Conservation (phyloP, 371 early-diverging fungal genomes). For the Fennellomyces sp. region DNA sequence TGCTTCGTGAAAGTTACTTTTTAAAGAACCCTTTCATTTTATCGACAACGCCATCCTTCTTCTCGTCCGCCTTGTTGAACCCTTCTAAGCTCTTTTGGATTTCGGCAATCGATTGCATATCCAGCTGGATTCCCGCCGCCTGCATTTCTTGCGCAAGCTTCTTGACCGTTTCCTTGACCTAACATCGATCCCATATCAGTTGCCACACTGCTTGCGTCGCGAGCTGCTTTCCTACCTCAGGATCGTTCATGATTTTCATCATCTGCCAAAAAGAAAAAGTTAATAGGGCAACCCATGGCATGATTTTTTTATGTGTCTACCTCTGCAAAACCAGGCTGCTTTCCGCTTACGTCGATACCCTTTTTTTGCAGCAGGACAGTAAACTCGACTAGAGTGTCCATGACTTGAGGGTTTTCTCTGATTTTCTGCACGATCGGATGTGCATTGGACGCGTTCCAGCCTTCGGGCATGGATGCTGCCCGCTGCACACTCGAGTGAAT, state of each 20-base stretch:
- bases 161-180: slow-evolving; percentile 24
- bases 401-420: slow-evolving; percentile 35
- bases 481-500: not conserved
- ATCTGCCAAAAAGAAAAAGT: slow-evolving; percentile 3
- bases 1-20: no score
- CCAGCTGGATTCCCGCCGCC: slow-evolving; percentile 43
- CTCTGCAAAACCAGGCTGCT: slow-evolving; percentile 36
- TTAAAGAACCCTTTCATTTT: slow-evolving; percentile 44
- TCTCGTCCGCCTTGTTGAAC: slow-evolving; percentile 13
- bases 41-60: slow-evolving; percentile 25
- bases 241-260: slow-evolving; percentile 47
- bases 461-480: not conserved
- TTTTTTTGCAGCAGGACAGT: slow-evolving; percentile 35
- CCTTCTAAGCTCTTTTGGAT: slow-evolving; percentile 24
- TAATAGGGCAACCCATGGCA: no score
- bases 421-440: slow-evolving; percentile 44
- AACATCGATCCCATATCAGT: no score
- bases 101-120: slow-evolving; percentile 41
- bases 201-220: no score
- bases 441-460: not conserved
- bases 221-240: no score
- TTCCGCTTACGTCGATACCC: slow-evolving; percentile 32
- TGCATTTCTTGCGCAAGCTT: slow-evolving; percentile 37
- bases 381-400: slow-evolving; percentile 39
- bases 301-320: slow-evolving; percentile 12